A percentile compares a stretch with the other conserved stretches of the same genome.
These are phyloP conservation scores for Boletus reticuloceps DNA, from an alignment of 768 basidiomycete species.

Conservation along the genomic window DNA sequence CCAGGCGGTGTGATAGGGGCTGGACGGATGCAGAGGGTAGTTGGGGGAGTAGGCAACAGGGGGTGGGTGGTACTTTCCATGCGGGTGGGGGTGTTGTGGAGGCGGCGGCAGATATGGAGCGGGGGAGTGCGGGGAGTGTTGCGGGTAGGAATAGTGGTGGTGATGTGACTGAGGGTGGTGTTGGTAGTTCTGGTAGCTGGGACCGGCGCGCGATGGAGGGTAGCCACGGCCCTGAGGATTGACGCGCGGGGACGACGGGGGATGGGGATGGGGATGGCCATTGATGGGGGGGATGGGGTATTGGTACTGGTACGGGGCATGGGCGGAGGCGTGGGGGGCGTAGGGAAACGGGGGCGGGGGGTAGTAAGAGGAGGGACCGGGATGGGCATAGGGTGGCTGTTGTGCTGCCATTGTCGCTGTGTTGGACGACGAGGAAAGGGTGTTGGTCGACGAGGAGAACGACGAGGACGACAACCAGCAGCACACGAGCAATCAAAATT, in stretches of 20 bases:
- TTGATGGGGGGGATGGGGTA: constrained; percentile 38
- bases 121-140: constrained; percentile 30
- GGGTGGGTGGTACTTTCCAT: constrained; percentile 20
- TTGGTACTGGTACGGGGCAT: constrained; percentile 30
- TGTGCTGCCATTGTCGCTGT: constrained; percentile 21
- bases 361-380: constrained; percentile 28
- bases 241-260: constrained; percentile 32
- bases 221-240: constrained; percentile 30
- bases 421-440: background rate
- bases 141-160: constrained; percentile 34
- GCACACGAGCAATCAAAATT: constrained; percentile 14
- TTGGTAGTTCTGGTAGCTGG: constrained; percentile 38
- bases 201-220: constrained; percentile 37
- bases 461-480: constrained; percentile 4
- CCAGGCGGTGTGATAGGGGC: constrained; percentile 44
- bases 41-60: constrained; percentile 36
- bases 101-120: constrained; percentile 22
- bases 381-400: constrained; percentile 27
- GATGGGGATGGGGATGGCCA: background rate
- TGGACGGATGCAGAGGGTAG: constrained; percentile 21
- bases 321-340: constrained; percentile 26
- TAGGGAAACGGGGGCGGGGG: constrained; percentile 33
- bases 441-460: constrained; percentile 8
- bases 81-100: constrained; percentile 22
- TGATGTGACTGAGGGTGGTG: constrained; percentile 24